Evolutionary conservation across 2,329 filamentous ascomycete genomes (phyloP).

Genomic region (Pyrenochaeta sp.): DNA sequence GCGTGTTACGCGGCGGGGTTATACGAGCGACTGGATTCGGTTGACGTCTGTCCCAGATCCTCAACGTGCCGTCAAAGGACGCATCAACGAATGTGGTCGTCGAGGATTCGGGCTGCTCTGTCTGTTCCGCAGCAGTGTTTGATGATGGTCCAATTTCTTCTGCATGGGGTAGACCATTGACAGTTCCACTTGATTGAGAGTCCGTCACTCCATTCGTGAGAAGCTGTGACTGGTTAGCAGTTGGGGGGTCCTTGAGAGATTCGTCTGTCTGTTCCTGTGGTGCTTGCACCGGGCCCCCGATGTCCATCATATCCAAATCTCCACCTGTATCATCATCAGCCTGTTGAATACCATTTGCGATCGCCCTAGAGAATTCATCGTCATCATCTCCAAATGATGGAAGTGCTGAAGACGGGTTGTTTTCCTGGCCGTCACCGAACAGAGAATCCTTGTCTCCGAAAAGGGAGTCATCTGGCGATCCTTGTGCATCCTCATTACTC

Average conservation of each 20-base stretch:
- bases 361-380: conserved; percentile 79
- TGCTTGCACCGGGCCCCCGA: conserved; percentile 53
- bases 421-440: conserved; percentile 75
- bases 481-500: conserved; percentile 64
- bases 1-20: conserved; percentile 73
- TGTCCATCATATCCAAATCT: conserved; percentile 56
- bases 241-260: conserved; percentile 25
- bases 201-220: conserved; percentile 28
- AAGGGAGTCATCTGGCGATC: conserved; percentile 77
- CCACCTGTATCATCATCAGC: conserved; percentile 51
- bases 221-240: conserved; percentile 19
- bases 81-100: conserved; percentile 87
- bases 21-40: conserved; percentile 81
- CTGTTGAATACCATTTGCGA: conserved; percentile 63
- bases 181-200: conserved; percentile 16
- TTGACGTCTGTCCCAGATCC: conserved; percentile 90
- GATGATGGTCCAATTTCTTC: conserved; percentile 52
- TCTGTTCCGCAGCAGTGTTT: conserved; percentile 36
- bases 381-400: conserved; percentile 76
- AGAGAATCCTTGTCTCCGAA: conserved; percentile 86
- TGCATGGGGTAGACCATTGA: conserved; percentile 61
- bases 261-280: conserved; percentile 35
- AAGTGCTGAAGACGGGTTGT: conserved; percentile 52
- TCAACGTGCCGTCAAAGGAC: conserved; percentile 83
- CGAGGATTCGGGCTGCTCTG: conserved; percentile 60